These are phyloP conservation scores for Phytophthora chlamydospora DNA, from an alignment of 352 stramenopile genomes.

Conservation along the genomic window DNA sequence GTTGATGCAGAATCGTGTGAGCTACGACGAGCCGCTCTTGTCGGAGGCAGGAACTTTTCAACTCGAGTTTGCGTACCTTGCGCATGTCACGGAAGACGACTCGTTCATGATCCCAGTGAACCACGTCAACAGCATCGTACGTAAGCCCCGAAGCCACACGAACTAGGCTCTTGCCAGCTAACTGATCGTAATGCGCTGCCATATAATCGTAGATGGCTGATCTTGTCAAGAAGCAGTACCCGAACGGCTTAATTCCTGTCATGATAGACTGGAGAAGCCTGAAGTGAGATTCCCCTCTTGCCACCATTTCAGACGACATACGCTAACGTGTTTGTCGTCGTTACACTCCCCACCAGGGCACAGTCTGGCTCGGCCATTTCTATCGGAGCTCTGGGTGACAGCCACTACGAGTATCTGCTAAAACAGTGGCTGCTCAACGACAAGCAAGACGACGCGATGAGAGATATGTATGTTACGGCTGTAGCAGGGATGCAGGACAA, in stretches of 20 bases:
- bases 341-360: background rate
- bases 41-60: conserved; percentile 65
- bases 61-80: conserved; percentile 70
- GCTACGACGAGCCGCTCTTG: conserved; percentile 35
- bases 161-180: too few species aligned
- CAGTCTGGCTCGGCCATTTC: conserved; percentile 37
- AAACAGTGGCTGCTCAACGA: conserved; percentile 74
- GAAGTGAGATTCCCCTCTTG: conserved; percentile 17
- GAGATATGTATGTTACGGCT: conserved; percentile 57
- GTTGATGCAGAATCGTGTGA: conserved; percentile 18
- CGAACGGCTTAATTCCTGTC: conserved; percentile 55
- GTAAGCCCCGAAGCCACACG: background rate
- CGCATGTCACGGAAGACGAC: conserved; percentile 38
- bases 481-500: conserved; percentile 54
- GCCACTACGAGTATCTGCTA: conserved; percentile 81
- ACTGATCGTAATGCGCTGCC: too few species aligned
- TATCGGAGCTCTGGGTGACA: conserved; percentile 67
- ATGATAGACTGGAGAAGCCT: conserved; percentile 37
- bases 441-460: conserved; percentile 54
- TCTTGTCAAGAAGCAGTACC: conserved; percentile 36
- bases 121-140: conserved; percentile 50
- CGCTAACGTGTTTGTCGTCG: too few species aligned
- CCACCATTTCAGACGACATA: too few species aligned
- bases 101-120: conserved; percentile 46
- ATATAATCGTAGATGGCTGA: conserved; percentile 29